Base-by-base conservation (phyloP, 805 yeast species). In the Candida odintsovae region DNA sequence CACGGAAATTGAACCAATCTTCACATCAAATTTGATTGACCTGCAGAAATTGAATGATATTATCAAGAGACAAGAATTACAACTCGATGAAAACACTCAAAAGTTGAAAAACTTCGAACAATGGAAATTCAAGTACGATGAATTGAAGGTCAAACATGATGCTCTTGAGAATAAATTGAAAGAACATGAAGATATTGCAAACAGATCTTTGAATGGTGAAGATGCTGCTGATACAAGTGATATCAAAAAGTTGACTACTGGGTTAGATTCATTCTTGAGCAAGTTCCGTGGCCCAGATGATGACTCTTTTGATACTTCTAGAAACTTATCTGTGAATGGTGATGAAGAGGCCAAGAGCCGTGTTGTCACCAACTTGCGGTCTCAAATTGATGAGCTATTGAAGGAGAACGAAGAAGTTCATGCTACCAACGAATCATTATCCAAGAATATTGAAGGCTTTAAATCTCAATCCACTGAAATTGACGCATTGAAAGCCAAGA, bases 321-420 rank as follows among this genome's bases (percentile, higher is more conserved):
- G 38, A 23, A 48, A 33, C 23, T 33, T 43, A 9, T 20, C 22
- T 8, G 19, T 11, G 3, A 20, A 13, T 19, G 39, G 23, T 19
- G 23, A 36, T 11, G n/a, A 19, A 18, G 43, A 33, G 43, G 43
- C 15, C 2, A 22, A 40, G 41, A 52, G 55, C 40, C 46, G 54
- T 50, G 37, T 62, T 43, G 48, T 52, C 13, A 35, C 50, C 47
- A 38, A 69, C 50, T 64, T 83, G 45, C 85, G 80, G 46, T 54
- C 64, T 19, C 86, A 82, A 54, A 68, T 83, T 44, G 82, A 80
- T 50, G 78, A 78, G 21, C 64, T 83, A 47, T 56, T 82, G 50
- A 52, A 55, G 15, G 73, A 77, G 19, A 73, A 77, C 48, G 71
- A 77, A 51, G 69, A 66, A 19, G 67, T 70, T 28, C 71, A 69